Conservation (phyloP, 805 yeast genomes). For the Hermanozyma aechmeae region DNA sequence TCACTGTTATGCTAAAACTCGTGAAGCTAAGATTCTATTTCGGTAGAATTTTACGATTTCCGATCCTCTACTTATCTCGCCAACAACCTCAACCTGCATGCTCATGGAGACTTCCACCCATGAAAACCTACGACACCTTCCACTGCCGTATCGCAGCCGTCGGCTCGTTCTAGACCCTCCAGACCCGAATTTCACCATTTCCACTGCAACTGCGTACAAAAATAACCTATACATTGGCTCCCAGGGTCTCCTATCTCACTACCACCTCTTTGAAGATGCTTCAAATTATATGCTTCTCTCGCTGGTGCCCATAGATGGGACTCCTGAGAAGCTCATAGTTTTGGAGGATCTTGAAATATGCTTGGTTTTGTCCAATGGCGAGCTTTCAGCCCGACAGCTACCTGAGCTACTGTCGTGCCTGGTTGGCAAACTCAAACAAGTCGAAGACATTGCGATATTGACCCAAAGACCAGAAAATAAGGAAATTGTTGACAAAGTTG, state of each 20-base stretch:
- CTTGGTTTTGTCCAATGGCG: conserved; percentile 18
- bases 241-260: conserved; percentile 27
- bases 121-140: too few relatives aligned
- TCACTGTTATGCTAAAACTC: too few relatives aligned
- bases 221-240: conserved; percentile 28
- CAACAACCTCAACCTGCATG: too few relatives aligned
- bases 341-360: conserved; percentile 16
- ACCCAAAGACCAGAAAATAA: conserved; percentile 5
- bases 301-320: conserved; percentile 8
- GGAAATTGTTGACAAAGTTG: conserved; percentile 13
- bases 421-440: conserved; percentile 27
- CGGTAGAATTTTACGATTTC: too few relatives aligned
- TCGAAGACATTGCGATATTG: conserved; percentile 21
- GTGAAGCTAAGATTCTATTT: too few relatives aligned
- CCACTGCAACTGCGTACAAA: conserved; percentile 14
- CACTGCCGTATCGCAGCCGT: too few relatives aligned
- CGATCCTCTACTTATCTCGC: too few relatives aligned
- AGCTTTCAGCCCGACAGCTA: conserved; percentile 15
- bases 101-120: too few relatives aligned
- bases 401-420: conserved; percentile 32
- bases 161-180: too few relatives aligned
- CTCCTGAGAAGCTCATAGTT: conserved; percentile 15
- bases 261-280: conserved; percentile 30
- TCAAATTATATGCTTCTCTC: conserved; percentile 22
- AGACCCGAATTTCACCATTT: conserved; percentile 6